Percentiles rank a stretch among this genome's conserved stretches.
These are phyloP conservation scores for Apiotrichum akiyoshidainum DNA, from an alignment of 1,284 basidiomycete genomes.

Conservation along the genomic window DNA sequence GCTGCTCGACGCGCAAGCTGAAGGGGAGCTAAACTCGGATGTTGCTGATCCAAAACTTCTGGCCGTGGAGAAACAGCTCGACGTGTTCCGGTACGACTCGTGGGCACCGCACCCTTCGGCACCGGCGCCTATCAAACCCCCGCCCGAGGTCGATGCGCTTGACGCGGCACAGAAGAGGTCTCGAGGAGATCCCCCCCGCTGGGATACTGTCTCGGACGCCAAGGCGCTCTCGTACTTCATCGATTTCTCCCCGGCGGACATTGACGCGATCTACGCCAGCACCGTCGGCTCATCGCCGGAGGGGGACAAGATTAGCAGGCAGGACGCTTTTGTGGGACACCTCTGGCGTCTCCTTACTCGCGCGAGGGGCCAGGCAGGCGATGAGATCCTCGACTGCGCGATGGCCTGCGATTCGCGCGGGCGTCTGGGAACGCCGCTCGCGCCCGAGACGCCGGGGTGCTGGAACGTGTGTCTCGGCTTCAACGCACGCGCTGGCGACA, in stretches of 20 bases:
- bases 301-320: conserved; percentile 34
- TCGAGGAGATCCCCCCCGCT: conserved; percentile 46
- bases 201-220: conserved; percentile 46
- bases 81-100: conserved; percentile 19
- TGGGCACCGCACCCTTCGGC: conserved; percentile 6
- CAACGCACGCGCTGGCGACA: conserved; percentile 35
- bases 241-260: conserved; percentile 47
- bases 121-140: not conserved
- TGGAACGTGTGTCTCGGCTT: conserved; percentile 50
- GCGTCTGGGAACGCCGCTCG: conserved; percentile 43
- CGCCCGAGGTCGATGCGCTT: conserved; percentile 3
- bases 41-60: not conserved
- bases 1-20: conserved; percentile 1
- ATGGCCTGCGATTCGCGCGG: conserved; percentile 48
- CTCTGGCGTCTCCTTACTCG: conserved; percentile 52
- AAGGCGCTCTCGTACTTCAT: conserved; percentile 47
- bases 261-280: conserved; percentile 41
- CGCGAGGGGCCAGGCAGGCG: conserved; percentile 37
- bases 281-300: not conserved
- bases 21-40: conserved; percentile 8
- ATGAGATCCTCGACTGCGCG: conserved; percentile 34
- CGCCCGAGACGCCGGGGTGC: conserved; percentile 13
- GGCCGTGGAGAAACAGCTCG: conserved; percentile 5
- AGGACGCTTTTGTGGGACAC: conserved; percentile 54
- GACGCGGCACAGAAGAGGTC: conserved; percentile 19